Conservation (phyloP, 768 basidiomycete species). For the Amylocystis lapponica region DNA sequence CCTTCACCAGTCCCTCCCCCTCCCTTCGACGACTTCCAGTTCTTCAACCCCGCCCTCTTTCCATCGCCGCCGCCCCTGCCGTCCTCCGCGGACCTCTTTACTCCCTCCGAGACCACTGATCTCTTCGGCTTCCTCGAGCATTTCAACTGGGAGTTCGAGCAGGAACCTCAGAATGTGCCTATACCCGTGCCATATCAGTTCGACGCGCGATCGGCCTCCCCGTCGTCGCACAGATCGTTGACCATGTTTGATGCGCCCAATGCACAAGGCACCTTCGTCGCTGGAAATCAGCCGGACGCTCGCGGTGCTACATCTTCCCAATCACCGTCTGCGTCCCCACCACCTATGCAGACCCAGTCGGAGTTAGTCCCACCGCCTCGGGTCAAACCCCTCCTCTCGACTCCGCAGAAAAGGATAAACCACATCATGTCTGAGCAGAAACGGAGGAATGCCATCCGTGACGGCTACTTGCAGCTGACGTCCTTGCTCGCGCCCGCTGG, state of each 20-base stretch:
- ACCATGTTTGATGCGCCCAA: background rate
- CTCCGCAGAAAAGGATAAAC: constrained; percentile 83
- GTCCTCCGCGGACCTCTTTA: constrained; percentile 73
- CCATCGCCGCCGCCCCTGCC: constrained; percentile 59
- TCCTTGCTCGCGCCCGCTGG: constrained; percentile 77
- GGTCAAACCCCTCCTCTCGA: constrained; percentile 68
- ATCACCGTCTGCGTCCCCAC: constrained; percentile 5
- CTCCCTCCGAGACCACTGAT: constrained; percentile 70
- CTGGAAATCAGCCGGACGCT: too few relatives aligned
- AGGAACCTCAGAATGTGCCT: constrained; percentile 20
- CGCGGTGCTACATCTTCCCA: constrained; percentile 4
- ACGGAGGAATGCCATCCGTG: constrained; percentile 85
- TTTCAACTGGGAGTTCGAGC: constrained; percentile 62
- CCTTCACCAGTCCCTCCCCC: constrained; percentile 30
- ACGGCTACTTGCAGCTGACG: constrained; percentile 85
- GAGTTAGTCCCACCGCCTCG: constrained; percentile 15
- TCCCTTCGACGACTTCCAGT: constrained; percentile 66
- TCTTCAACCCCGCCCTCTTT: constrained; percentile 62
- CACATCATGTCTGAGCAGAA: constrained; percentile 96
- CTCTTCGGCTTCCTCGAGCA: constrained; percentile 80
- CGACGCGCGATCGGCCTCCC: constrained; percentile 3
- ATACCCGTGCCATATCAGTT: background rate
- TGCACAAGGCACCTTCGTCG: too few relatives aligned
- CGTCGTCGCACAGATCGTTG: background rate
- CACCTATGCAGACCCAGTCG: too few relatives aligned